These are phyloP conservation scores for Metschnikowia orientalis DNA, from an alignment of 805 yeast genomes.

Conservation along the genomic window DNA sequence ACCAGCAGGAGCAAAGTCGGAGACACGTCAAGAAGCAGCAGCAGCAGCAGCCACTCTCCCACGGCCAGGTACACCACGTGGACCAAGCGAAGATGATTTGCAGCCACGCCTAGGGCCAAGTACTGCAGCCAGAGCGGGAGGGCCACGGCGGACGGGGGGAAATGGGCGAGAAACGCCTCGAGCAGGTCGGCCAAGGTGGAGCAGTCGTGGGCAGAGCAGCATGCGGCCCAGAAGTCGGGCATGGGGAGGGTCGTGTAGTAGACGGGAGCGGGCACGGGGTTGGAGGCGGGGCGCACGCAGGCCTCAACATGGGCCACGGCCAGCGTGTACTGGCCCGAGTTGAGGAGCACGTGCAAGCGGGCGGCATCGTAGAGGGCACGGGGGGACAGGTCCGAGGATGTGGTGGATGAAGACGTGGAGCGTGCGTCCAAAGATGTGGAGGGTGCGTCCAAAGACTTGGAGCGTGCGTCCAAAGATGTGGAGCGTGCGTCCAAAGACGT, in stretches of 20 bases:
- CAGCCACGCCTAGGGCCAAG: conserved; percentile 22
- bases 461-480: neutral
- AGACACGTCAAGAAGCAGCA: conserved; percentile 11
- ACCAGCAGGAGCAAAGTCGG: conserved; percentile 10
- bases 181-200: conserved; percentile 15
- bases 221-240: conserved; percentile 13
- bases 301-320: conserved; percentile 19
- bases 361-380: conserved; percentile 24
- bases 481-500: too few relatives aligned
- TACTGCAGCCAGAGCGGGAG: conserved; percentile 20
- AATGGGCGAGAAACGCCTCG: neutral
- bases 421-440: neutral
- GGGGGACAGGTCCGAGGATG: too few relatives aligned
- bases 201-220: conserved; percentile 22
- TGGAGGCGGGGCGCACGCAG: conserved; percentile 2
- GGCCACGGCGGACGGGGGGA: conserved; percentile 5
- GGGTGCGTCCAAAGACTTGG: neutral
- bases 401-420: neutral
- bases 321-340: conserved; percentile 21
- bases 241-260: conserved; percentile 17
- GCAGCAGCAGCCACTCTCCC: too few relatives aligned
- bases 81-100: conserved; percentile 26
- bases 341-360: conserved; percentile 21
- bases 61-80: conserved; percentile 25
- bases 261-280: neutral